Conservation (phyloP, 441 rosid species). For the Adansonia grandidieri region DNA sequence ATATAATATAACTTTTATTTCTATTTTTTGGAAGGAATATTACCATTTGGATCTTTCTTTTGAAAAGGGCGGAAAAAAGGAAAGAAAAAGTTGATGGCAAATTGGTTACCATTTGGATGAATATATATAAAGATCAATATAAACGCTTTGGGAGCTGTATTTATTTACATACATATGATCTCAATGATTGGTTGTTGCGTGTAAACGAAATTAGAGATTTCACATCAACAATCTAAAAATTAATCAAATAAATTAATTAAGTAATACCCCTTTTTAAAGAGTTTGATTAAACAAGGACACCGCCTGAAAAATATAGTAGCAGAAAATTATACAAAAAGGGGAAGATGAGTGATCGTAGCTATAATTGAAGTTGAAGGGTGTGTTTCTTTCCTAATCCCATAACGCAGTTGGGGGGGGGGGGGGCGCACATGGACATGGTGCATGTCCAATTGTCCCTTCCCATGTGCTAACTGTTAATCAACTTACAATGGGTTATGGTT, state of each 20-base stretch:
- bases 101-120: too few species aligned
- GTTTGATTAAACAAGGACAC: neutral
- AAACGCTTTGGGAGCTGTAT: neutral
- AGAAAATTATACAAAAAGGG: too few species aligned
- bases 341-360: too few species aligned
- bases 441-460: neutral
- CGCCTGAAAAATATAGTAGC: neutral
- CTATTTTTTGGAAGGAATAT: neutral
- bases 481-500: neutral
- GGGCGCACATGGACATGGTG: neutral
- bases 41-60: neutral
- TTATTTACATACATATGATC: neutral
- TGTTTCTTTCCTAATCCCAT: neutral
- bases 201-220: neutral
- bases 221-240: neutral
- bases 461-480: neutral
- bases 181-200: neutral
- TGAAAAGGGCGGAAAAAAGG: too few species aligned
- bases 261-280: neutral
- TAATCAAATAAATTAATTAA: neutral
- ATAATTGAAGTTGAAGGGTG: neutral
- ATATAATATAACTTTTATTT: neutral
- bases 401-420: neutral
- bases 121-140: too few species aligned
- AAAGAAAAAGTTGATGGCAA: too few species aligned